Evolutionary conservation across 73 alveolate genomes (phyloP).

Genomic region (Tetrahymena malaccensis): DNA sequence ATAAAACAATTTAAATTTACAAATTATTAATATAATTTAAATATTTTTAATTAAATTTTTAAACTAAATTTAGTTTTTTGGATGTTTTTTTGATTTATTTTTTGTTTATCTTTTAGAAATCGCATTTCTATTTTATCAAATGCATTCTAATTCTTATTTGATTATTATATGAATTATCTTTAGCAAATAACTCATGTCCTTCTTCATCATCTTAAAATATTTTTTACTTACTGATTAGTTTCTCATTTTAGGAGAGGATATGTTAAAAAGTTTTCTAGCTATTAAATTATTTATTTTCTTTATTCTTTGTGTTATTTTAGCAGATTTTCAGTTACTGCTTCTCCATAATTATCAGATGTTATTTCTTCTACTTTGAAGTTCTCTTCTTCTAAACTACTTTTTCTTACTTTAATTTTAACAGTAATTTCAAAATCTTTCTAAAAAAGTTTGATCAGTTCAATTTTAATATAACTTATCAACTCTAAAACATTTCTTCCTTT

Average conservation of each 20-base stretch:
- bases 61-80: background rate
- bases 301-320: background rate
- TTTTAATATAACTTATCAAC: conserved; percentile 22
- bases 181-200: no score
- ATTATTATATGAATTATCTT: no score
- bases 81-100: no score
- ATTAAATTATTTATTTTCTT: background rate
- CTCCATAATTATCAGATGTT: background rate
- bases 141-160: no score
- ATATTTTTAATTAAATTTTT: no score
- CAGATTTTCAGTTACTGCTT: background rate
- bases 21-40: no score
- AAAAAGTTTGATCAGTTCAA: background rate
- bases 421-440: background rate
- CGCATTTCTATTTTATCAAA: background rate
- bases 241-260: background rate
- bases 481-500: conserved; percentile 14
- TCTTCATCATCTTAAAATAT: background rate
- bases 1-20: no score
- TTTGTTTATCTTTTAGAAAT: background rate
- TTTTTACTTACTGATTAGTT: background rate
- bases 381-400: background rate
- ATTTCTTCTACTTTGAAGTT: background rate
- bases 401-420: background rate
- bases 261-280: background rate